Evolutionary conservation across 2,329 filamentous ascomycete genomes (phyloP).

Genomic region (Phyllachora maydis): DNA sequence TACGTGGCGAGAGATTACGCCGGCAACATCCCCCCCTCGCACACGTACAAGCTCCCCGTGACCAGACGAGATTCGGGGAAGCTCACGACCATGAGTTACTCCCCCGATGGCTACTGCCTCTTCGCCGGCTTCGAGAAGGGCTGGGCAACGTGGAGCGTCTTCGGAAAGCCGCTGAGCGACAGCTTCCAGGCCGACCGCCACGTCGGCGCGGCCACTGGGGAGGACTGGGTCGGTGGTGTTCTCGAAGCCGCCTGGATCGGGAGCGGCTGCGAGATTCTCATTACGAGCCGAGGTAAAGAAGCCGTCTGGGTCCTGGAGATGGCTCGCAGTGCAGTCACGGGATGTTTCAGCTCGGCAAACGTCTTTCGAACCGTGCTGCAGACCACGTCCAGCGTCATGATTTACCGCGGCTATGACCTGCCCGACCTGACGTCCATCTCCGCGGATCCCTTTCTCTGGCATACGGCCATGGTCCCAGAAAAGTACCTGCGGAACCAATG

Average conservation of each 20-base stretch:
- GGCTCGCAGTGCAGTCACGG: slow-evolving; percentile 80
- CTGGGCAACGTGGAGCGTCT: slow-evolving; percentile 95
- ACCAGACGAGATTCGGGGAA: slow-evolving; percentile 47
- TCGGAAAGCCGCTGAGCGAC: slow-evolving; percentile 71
- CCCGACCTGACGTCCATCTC: slow-evolving; percentile 82
- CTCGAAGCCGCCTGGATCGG: slow-evolving; percentile 69
- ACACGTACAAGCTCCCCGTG: slow-evolving; percentile 50
- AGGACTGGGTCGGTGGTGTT: slow-evolving; percentile 71
- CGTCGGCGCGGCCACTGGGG: slow-evolving; percentile 45
- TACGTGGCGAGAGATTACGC: slow-evolving; percentile 87
- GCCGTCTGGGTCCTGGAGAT: slow-evolving; percentile 78
- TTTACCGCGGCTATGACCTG: slow-evolving; percentile 85
- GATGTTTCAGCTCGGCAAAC: slow-evolving; percentile 82
- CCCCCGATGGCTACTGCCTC: slow-evolving; percentile 87
- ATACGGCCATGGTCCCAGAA: slow-evolving; percentile 69
- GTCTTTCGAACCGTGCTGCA: slow-evolving; percentile 76
- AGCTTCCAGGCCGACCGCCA: slow-evolving; percentile 56
- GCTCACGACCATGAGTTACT: slow-evolving; percentile 63
- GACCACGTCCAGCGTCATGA: slow-evolving; percentile 70
- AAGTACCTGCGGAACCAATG: slow-evolving; percentile 79
- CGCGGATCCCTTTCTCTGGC: slow-evolving; percentile 86
- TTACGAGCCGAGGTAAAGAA: slow-evolving; percentile 51
- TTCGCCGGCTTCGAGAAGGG: slow-evolving; percentile 85
- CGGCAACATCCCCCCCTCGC: slow-evolving; percentile 77
- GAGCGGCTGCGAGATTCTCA: slow-evolving; percentile 66